Evolutionary conservation across 768 basidiomycete species (phyloP).

Genomic region (Hebeloma cylindrosporum): DNA sequence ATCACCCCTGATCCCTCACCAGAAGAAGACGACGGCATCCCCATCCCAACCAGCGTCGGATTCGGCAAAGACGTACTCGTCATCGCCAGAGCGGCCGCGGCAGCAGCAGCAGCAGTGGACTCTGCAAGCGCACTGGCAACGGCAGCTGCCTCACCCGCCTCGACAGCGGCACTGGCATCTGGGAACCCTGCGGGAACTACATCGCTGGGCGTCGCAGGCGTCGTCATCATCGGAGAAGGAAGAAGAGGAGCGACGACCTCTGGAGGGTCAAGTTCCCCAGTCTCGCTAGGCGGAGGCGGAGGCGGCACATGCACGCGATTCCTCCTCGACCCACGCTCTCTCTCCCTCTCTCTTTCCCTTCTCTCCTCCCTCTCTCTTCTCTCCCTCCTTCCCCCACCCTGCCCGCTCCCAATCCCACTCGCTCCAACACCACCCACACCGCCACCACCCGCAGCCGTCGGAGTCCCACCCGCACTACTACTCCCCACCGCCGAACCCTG

Average conservation of each 20-base stretch:
- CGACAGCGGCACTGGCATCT: neutral
- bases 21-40: neutral
- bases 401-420: constrained; percentile 25
- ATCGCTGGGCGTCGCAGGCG: neutral
- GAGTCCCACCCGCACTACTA: constrained; percentile 20
- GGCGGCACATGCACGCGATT: constrained; percentile 23
- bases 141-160: neutral
- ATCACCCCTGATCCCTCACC: neutral
- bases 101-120: neutral
- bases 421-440: constrained; percentile 13
- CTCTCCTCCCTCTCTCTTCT: constrained; percentile 29
- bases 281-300: constrained; percentile 30
- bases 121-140: neutral
- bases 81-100: neutral
- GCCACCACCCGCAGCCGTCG: constrained; percentile 21
- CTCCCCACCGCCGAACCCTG: constrained; percentile 21
- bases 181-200: neutral
- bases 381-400: constrained; percentile 24
- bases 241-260: neutral
- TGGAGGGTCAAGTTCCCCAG: constrained; percentile 7
- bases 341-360: constrained; percentile 29
- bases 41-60: too few relatives aligned
- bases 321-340: constrained; percentile 24
- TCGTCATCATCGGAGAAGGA: neutral
- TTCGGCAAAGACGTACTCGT: neutral